Evolutionary conservation across 768 basidiomycete species (phyloP).

Genomic region (Terana coerulea): DNA sequence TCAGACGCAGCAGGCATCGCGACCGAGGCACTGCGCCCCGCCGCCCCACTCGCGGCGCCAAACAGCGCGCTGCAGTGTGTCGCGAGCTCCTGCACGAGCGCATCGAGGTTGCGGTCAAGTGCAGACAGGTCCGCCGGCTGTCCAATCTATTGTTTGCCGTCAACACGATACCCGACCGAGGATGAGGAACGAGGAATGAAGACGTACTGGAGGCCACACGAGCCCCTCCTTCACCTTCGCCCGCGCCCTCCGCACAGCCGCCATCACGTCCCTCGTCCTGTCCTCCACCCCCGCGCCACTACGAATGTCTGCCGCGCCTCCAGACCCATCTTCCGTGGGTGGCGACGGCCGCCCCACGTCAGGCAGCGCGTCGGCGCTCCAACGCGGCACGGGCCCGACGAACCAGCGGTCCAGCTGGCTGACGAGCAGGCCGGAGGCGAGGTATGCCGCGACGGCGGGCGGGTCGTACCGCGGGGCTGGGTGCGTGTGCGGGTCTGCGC

Average conservation of each 20-base stretch:
- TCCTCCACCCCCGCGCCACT: conserved; percentile 46
- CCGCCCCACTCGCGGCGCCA: conserved; percentile 55
- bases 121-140: not conserved
- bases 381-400: conserved; percentile 54
- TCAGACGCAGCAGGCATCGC: not conserved
- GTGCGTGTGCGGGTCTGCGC: conserved; percentile 44
- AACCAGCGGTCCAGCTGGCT: conserved; percentile 83
- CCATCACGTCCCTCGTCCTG: conserved; percentile 34
- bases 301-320: too few species aligned
- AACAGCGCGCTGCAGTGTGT: conserved; percentile 59
- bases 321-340: too few species aligned
- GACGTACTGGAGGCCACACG: conserved; percentile 52
- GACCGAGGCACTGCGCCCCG: conserved; percentile 52
- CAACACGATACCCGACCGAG: not conserved
- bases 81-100: conserved; percentile 59
- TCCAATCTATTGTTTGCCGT: not conserved
- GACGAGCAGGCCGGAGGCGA: conserved; percentile 62
- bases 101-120: conserved; percentile 66
- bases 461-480: conserved; percentile 60
- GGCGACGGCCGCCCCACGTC: too few species aligned
- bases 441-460: conserved; percentile 77
- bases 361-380: too few species aligned
- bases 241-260: not conserved
- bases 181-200: not conserved
- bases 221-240: conserved; percentile 24